phyloP scores from a whole-genome alignment of 2,329 filamentous ascomycete genomes.

The Colletotrichum karsti region DNA sequence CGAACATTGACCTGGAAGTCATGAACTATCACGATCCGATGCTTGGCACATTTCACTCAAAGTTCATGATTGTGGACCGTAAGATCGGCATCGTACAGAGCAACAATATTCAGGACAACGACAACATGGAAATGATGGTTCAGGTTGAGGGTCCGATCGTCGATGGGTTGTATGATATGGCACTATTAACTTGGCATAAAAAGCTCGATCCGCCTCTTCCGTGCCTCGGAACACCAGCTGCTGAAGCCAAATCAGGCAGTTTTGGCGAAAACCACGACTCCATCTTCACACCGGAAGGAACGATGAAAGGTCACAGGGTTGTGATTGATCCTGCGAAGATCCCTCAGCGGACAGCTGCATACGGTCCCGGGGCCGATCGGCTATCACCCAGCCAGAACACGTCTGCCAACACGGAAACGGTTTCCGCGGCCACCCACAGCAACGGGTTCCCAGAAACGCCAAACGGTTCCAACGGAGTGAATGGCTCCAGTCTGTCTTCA shows the following conservation, averaged over 20 bases:
- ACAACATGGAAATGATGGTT: slow-evolving; percentile 84
- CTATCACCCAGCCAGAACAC: neutral
- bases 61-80: slow-evolving; percentile 81
- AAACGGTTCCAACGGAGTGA: neutral
- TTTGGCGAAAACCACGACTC: slow-evolving; percentile 26
- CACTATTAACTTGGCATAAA: slow-evolving; percentile 77
- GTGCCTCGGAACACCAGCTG: slow-evolving; percentile 58
- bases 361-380: neutral
- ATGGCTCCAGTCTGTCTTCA: too few relatives aligned
- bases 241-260: slow-evolving; percentile 7
- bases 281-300: neutral
- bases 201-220: slow-evolving; percentile 68
- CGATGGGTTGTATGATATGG: slow-evolving; percentile 78
- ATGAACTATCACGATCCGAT: slow-evolving; percentile 76
- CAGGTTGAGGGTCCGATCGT: slow-evolving; percentile 81
- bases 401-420: too few relatives aligned
- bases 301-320: neutral
- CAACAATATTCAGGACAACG: slow-evolving; percentile 82
- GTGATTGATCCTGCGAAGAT: neutral
- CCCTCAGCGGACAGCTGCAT: neutral
- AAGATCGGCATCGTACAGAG: slow-evolving; percentile 76
- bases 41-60: slow-evolving; percentile 80
- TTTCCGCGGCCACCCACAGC: too few relatives aligned
- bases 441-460: too few relatives aligned
- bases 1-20: slow-evolving; percentile 76